phyloP scores from a whole-genome alignment of 495 filamentous ascomycete species.

The Bathelium albidoporum region DNA sequence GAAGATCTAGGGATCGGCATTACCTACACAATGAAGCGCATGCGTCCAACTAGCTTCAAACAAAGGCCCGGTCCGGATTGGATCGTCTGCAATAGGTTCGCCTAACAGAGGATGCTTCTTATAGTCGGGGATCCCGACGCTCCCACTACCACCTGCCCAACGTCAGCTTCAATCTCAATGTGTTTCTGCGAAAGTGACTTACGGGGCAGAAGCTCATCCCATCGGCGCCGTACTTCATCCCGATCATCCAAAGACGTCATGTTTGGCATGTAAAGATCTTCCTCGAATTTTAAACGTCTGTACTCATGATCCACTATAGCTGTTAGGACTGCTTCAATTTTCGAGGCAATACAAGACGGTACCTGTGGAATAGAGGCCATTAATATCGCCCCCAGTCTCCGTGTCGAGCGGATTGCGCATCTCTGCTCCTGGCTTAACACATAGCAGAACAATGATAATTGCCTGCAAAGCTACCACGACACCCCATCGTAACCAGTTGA shows the following conservation, averaged over 20 bases:
- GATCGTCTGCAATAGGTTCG: slow-evolving; percentile 24
- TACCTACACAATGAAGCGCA: slow-evolving; percentile 21
- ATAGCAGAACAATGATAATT: not conserved
- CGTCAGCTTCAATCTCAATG: not conserved
- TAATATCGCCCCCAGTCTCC: not conserved
- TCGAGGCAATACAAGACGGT: not conserved
- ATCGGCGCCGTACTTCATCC: not conserved
- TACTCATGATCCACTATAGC: not conserved
- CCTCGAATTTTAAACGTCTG: not conserved
- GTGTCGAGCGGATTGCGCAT: not conserved
- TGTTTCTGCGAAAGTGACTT: not conserved
- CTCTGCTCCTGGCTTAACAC: not conserved
- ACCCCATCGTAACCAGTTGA: not conserved
- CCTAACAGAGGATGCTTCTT: slow-evolving; percentile 24
- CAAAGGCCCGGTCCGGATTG: slow-evolving; percentile 22
- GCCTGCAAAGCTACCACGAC: not conserved
- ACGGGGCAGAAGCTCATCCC: not conserved
- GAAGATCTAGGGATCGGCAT: not conserved
- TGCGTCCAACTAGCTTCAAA: slow-evolving; percentile 30
- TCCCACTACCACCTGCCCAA: slow-evolving; percentile 23
- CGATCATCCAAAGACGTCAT: not conserved
- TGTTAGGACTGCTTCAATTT: not conserved
- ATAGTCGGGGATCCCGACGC: slow-evolving; percentile 22
- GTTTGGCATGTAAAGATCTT: not conserved
- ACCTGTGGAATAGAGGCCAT: not conserved